phyloP scores from a whole-genome alignment of 2,329 filamentous ascomycete genomes.

The Apiospora pterosperma region DNA sequence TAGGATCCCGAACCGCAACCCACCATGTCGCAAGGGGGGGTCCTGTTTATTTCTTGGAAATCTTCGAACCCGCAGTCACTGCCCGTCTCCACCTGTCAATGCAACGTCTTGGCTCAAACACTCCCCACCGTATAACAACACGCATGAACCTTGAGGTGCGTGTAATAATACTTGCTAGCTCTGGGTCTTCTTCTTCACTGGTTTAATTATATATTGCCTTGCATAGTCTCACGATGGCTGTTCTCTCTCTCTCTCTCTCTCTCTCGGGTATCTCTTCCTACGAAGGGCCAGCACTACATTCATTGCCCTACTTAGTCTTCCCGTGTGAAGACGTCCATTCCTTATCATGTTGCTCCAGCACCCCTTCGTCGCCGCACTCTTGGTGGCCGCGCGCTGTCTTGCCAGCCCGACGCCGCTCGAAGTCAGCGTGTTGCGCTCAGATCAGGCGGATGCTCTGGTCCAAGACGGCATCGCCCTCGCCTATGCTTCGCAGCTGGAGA shows the following conservation, averaged over 20 bases:
- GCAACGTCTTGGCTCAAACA: not conserved
- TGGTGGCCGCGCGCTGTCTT: not conserved
- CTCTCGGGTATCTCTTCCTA: too few relatives aligned
- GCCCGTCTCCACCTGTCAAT: not conserved
- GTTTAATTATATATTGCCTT: too few relatives aligned
- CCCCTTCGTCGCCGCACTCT: not conserved
- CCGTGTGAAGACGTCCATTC: not conserved
- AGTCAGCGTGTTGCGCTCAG: not conserved
- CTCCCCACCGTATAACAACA: not conserved
- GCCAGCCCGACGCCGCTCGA: conserved; percentile 3
- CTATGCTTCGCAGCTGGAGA: conserved; percentile 2
- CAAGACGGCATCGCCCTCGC: conserved; percentile 7
- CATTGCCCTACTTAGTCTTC: not conserved
- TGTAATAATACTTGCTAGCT: too few relatives aligned
- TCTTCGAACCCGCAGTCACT: not conserved
- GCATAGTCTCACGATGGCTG: too few relatives aligned
- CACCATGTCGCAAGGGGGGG: not conserved
- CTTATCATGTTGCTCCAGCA: not conserved
- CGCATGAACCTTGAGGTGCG: not conserved
- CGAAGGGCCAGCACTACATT: too few relatives aligned
- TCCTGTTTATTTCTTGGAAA: not conserved
- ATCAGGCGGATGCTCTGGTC: conserved; percentile 4
- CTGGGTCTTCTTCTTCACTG: too few relatives aligned
- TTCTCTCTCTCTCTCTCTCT: too few relatives aligned
- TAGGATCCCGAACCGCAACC: too few relatives aligned